These are phyloP conservation scores for Pichia sp. DNA, from an alignment of 1,139 yeast species.

Conservation along the genomic window DNA sequence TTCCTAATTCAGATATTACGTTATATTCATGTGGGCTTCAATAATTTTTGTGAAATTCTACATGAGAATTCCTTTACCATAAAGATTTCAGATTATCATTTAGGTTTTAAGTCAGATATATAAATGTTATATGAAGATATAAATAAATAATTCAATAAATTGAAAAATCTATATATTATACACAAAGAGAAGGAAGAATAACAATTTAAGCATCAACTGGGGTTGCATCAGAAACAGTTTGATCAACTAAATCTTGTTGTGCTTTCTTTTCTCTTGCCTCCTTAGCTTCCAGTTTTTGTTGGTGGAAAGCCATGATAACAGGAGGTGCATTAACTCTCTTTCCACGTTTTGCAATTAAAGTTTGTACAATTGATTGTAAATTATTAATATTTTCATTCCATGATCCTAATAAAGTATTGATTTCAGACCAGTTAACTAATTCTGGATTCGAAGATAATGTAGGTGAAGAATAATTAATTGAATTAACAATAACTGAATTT, in stretches of 20 bases:
- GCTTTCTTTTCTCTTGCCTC: slow-evolving; percentile 18
- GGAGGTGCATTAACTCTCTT: slow-evolving; percentile 27
- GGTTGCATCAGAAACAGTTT: background rate
- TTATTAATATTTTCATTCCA: slow-evolving; percentile 23
- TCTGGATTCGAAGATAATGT: slow-evolving; percentile 11
- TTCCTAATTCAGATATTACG: too few relatives aligned
- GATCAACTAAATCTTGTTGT: slow-evolving; percentile 4
- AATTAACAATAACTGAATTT: slow-evolving; percentile 24
- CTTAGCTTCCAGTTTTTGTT: slow-evolving; percentile 27
- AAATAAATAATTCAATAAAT: too few relatives aligned
- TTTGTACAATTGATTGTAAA: slow-evolving; percentile 22
- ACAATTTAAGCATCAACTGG: background rate
- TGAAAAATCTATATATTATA: too few relatives aligned
- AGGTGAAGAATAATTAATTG: slow-evolving; percentile 18
- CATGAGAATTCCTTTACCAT: too few relatives aligned
- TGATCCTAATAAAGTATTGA: slow-evolving; percentile 16
- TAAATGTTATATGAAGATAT: too few relatives aligned
- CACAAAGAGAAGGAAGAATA: too few relatives aligned
- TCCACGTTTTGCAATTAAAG: slow-evolving; percentile 22
- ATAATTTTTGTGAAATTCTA: too few relatives aligned
- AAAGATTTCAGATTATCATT: too few relatives aligned
- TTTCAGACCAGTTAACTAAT: slow-evolving; percentile 21
- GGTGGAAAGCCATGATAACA: slow-evolving; percentile 26
- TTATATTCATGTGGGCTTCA: too few relatives aligned
- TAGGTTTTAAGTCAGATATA: too few relatives aligned